Percentiles rank a stretch among this genome's conserved stretches.
phyloP scores from a whole-genome alignment of 1,139 yeast species.

The Candida neerlandica region DNA sequence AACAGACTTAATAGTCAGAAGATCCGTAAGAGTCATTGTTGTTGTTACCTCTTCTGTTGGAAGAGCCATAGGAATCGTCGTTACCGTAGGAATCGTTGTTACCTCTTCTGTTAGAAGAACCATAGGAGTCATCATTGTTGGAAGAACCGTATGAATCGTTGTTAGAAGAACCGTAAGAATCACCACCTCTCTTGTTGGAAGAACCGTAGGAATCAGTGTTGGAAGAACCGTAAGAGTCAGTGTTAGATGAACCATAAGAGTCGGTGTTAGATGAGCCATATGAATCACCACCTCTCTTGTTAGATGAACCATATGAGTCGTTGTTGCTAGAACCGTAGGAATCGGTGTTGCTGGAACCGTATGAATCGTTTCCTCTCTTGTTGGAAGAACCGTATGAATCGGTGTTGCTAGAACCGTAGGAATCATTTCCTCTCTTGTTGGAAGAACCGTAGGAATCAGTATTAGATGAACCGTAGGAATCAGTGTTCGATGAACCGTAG shows the following conservation, averaged over 20 bases:
- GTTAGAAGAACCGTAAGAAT: constrained; percentile 20
- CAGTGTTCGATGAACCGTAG: constrained; percentile 21
- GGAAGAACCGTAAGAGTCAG: background rate
- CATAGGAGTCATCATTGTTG: constrained; percentile 20
- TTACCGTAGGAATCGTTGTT: constrained; percentile 22
- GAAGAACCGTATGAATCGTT: constrained; percentile 19
- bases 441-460: constrained; percentile 22
- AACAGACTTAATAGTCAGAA: background rate
- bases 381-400: constrained; percentile 25
- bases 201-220: constrained; percentile 22
- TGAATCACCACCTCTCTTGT: constrained; percentile 19
- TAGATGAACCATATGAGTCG: constrained; percentile 25
- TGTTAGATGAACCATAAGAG: constrained; percentile 22
- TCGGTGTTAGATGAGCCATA: constrained; percentile 21
- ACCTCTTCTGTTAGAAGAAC: constrained; percentile 18
- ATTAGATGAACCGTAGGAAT: constrained; percentile 22
- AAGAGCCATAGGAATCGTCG: constrained; percentile 18
- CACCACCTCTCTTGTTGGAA: constrained; percentile 14
- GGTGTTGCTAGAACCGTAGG: constrained; percentile 5
- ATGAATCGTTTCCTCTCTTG: constrained; percentile 19
- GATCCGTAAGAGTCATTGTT: constrained; percentile 24
- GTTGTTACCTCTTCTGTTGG: constrained; percentile 17
- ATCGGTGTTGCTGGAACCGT: constrained; percentile 24
- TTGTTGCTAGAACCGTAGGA: constrained; percentile 21
- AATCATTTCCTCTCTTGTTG: constrained; percentile 11